Evolutionary conservation across 257 asterid species (phyloP).

Genomic region (Solanum chilense): DNA sequence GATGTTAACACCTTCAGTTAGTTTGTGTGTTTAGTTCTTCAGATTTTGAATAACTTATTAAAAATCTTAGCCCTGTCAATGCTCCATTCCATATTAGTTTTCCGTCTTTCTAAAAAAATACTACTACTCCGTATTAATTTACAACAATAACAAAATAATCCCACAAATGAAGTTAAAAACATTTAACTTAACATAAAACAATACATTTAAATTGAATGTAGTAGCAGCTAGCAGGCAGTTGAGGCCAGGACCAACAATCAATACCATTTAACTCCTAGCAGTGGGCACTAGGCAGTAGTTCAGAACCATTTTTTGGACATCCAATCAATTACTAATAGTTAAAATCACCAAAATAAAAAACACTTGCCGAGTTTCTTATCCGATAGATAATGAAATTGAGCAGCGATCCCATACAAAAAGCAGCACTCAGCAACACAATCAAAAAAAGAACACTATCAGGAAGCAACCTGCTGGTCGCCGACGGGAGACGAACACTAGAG

Average conservation of each 20-base stretch:
- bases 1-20: too few species aligned
- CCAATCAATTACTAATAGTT: neutral
- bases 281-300: neutral
- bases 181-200: neutral
- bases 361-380: neutral
- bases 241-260: neutral
- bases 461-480: neutral
- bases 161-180: too few species aligned
- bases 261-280: neutral
- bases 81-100: too few species aligned
- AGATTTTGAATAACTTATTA: too few species aligned
- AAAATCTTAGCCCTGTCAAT: too few species aligned
- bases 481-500: neutral
- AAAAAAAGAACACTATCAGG: neutral
- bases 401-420: neutral
- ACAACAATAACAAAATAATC: too few species aligned
- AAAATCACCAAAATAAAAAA: too few species aligned
- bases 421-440: neutral
- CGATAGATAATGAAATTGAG: neutral
- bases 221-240: neutral
- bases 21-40: too few species aligned
- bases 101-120: too few species aligned
- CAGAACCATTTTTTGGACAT: neutral
- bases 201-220: neutral
- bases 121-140: too few species aligned